Evolutionary conservation across 78 protist species (phyloP), one percentile per base, ranked within the genome.

Genomic region (Chrysochromulina parva): DNA sequence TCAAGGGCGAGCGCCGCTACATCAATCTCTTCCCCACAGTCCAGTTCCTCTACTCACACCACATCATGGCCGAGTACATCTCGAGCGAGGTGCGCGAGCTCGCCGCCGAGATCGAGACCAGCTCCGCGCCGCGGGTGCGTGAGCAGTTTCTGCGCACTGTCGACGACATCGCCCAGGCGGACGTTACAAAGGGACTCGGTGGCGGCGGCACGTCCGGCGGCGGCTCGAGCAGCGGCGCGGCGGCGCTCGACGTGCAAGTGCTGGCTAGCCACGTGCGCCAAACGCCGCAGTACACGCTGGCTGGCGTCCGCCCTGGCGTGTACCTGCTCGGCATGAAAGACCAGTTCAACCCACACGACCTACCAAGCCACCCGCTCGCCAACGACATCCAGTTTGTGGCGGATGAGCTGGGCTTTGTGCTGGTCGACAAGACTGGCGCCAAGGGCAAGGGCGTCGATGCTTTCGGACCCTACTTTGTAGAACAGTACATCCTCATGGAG

Each of bases 41-140:
- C 24, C 86, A 78, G 62, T 78, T 78, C 38, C 62, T 78, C 17
- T 78, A 78, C 62, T 78, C 86, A 11, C 86, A 78, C 86, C 62
- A 54, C 62, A 78, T 78, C 62, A 59, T 22, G 86, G 47, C 86
- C 24, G 62, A 16, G n/a, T 78, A 78, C 86, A 78, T 78, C 62
- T 26, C 86, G 28, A 2, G 20, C 17, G 86, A 78, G 62, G 86
- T 78, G 24, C 20, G 62, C 47, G 14, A 22, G 13, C n/a, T 54
- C 22, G 65, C 38, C 48, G 38, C 62, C n/a, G 3, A 6, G 19
- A 9, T 28, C 53, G 53, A 28, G 24, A 1, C 26, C 28, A 28
- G 57, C 53, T 20, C 7, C 6, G 86, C 16, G n/a, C 48, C 16
- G 62, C 86, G 38, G 14, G 86, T 11, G 11, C 48, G 16, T 10